Conservation (phyloP, 768 basidiomycete species). For the Boletus rubroflammeus region DNA sequence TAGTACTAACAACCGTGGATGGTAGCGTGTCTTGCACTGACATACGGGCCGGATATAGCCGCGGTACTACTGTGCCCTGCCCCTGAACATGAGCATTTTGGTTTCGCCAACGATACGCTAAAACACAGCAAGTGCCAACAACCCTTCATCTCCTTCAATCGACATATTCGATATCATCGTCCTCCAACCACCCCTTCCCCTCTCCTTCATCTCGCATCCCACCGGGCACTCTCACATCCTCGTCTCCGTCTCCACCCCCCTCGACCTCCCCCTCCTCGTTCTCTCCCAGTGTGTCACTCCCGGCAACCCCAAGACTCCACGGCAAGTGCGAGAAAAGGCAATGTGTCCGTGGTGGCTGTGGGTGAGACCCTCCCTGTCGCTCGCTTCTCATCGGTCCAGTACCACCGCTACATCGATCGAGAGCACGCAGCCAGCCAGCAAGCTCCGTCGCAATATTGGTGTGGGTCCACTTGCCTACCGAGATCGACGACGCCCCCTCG, state of each 20-base stretch:
- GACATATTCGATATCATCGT: conserved; percentile 55
- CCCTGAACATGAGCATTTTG: background rate
- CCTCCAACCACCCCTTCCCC: conserved; percentile 50
- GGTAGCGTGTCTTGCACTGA: background rate
- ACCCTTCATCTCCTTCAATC: conserved; percentile 9
- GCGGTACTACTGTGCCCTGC: no score
- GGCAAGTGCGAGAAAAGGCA: conserved; percentile 49
- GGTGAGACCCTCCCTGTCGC: background rate
- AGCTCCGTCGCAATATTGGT: conserved; percentile 52
- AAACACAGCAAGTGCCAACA: background rate
- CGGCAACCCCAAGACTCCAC: conserved; percentile 36
- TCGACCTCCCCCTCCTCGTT: conserved; percentile 28
- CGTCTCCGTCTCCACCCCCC: conserved; percentile 27
- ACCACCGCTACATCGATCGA: conserved; percentile 26
- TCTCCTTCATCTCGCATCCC: conserved; percentile 27
- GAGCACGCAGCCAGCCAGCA: conserved; percentile 55
- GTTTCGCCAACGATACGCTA: no score
- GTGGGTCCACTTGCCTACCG: conserved; percentile 47
- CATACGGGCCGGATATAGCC: background rate
- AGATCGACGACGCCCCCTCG: background rate
- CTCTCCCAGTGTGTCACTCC: conserved; percentile 25
- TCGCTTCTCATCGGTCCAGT: background rate
- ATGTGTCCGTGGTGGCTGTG: conserved; percentile 35
- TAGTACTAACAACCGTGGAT: background rate
- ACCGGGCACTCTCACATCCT: conserved; percentile 29